Evolutionary conservation across 495 filamentous ascomycete species (phyloP).

Genomic region (Penicillium canariense): DNA sequence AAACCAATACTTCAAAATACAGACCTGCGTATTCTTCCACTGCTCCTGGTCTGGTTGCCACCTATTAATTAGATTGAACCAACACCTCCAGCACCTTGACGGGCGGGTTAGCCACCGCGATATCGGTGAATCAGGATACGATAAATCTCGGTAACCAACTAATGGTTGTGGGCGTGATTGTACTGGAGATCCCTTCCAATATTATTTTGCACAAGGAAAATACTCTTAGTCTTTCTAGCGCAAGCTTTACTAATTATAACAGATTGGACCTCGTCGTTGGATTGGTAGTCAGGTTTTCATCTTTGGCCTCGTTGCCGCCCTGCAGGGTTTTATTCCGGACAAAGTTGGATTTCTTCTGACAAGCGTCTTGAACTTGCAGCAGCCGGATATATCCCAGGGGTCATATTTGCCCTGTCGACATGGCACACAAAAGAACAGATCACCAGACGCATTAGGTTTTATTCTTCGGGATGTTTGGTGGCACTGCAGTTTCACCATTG

Average conservation of each 20-base stretch:
- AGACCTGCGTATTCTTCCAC: too few species aligned
- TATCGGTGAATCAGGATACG: slow-evolving; percentile 48
- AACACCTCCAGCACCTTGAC: slow-evolving; percentile 48
- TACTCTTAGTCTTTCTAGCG: background rate
- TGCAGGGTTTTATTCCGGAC: slow-evolving; percentile 52
- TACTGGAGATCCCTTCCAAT: slow-evolving; percentile 55
- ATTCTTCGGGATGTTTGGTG: slow-evolving; percentile 52
- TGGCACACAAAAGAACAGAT: slow-evolving; percentile 55
- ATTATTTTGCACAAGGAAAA: slow-evolving; percentile 32
- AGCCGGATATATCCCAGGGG: slow-evolving; percentile 56
- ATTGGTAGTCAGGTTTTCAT: slow-evolving; percentile 50
- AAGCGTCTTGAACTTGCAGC: slow-evolving; percentile 52
- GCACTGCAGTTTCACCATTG: slow-evolving; percentile 46
- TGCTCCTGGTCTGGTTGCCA: too few species aligned
- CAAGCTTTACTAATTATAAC: slow-evolving; percentile 13
- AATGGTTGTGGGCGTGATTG: slow-evolving; percentile 51
- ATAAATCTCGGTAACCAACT: slow-evolving; percentile 56
- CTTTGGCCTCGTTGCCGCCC: slow-evolving; percentile 50
- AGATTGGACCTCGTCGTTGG: slow-evolving; percentile 51
- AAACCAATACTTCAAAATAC: too few species aligned
- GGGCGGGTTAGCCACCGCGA: slow-evolving; percentile 39
- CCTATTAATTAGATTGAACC: slow-evolving; percentile 47
- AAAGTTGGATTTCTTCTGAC: slow-evolving; percentile 42
- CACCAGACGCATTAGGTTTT: slow-evolving; percentile 48
- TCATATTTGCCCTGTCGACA: slow-evolving; percentile 54